A percentile compares a stretch with the other conserved stretches of the same genome.
phyloP scores from a whole-genome alignment of 2,329 filamentous ascomycete genomes.

The Aureobasidium namibiae region DNA sequence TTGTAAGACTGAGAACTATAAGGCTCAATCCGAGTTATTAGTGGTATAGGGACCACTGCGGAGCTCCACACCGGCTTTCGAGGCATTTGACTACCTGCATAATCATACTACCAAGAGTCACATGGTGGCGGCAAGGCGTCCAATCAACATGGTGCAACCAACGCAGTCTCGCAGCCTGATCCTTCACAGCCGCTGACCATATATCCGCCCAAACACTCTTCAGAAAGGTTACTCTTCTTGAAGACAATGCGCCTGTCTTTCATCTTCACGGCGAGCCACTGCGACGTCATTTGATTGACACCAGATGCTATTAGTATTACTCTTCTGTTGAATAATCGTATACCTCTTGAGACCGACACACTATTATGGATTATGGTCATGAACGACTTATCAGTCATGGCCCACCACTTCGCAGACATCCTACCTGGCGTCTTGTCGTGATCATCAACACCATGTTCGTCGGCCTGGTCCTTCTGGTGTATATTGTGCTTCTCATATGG shows the following conservation, averaged over 20 bases:
- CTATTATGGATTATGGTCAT: background rate
- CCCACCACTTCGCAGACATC: background rate
- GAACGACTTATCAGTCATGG: background rate
- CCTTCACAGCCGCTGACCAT: background rate
- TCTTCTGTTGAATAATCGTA: background rate
- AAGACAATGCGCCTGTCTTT: background rate
- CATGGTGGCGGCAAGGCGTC: constrained; percentile 1
- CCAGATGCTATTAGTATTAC: background rate
- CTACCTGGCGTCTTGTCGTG: background rate
- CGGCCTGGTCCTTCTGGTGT: background rate
- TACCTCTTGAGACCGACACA: too few relatives aligned
- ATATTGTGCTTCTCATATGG: background rate
- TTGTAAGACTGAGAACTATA: background rate
- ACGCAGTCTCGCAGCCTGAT: background rate
- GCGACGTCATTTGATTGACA: background rate
- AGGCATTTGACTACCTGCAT: background rate
- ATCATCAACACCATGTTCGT: background rate
- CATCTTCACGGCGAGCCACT: background rate
- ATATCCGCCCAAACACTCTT: background rate
- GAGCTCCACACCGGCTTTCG: background rate
- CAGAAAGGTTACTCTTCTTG: background rate
- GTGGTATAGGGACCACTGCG: background rate
- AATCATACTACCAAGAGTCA: background rate
- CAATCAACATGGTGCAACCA: background rate
- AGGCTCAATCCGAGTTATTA: too few relatives aligned